Evolutionary conservation across 257 asterid species (phyloP).

Genomic region (Fraxinus pennsylvanica): DNA sequence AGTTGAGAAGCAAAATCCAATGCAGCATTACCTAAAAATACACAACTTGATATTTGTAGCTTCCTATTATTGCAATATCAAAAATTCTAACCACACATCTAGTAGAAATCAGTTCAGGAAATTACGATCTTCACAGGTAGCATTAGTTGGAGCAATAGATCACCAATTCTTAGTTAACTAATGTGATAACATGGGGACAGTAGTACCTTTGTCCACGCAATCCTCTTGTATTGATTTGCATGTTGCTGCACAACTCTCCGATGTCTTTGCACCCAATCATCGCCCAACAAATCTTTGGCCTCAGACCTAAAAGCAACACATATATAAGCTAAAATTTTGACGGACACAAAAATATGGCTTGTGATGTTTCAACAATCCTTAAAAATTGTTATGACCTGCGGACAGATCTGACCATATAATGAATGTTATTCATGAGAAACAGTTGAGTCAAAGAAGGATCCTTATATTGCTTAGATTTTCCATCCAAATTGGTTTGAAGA

Average conservation of each 20-base stretch:
- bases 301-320: constrained; percentile 70
- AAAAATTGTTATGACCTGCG: constrained; percentile 61
- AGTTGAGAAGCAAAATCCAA: background rate
- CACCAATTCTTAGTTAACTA: background rate
- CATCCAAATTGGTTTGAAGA: constrained; percentile 95
- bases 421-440: constrained; percentile 97
- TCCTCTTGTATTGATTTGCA: constrained; percentile 93
- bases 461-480: constrained; percentile 94
- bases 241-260: constrained; percentile 95
- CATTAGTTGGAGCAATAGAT: constrained; percentile 1
- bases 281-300: constrained; percentile 96
- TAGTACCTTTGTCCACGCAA: constrained; percentile 92
- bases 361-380: constrained; percentile 12
- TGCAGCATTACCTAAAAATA: background rate
- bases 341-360: constrained; percentile 1
- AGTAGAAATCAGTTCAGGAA: background rate
- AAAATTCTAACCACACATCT: background rate
- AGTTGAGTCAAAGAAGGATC: constrained; percentile 80
- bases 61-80: background rate
- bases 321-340: constrained; percentile 16
- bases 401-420: constrained; percentile 99
- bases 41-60: background rate
- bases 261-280: constrained; percentile 99
- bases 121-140: background rate
- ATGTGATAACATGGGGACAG: constrained; percentile 7